phyloP scores from a whole-genome alignment of 2,329 filamentous ascomycete genomes.

The Aspergillus sp. region DNA sequence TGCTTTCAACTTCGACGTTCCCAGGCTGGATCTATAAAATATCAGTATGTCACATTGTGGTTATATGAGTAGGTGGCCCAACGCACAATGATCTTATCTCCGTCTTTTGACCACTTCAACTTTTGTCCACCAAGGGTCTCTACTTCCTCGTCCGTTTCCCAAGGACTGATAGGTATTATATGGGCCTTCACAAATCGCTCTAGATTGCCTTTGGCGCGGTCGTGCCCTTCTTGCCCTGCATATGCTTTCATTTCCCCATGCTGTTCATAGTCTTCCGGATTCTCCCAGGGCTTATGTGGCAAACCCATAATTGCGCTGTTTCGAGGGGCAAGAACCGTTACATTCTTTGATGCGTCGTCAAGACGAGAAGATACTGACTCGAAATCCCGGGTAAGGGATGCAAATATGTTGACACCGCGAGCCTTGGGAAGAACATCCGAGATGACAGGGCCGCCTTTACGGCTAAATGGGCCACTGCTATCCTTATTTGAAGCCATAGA shows the following conservation, averaged over 20 bases:
- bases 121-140: conserved; percentile 65
- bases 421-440: conserved; percentile 80
- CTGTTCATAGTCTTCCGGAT: conserved; percentile 65
- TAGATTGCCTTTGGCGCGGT: conserved; percentile 72
- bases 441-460: conserved; percentile 57
- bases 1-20: conserved; percentile 67
- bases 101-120: conserved; percentile 74
- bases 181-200: conserved; percentile 81
- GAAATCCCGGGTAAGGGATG: conserved; percentile 72
- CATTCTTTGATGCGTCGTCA: conserved; percentile 61
- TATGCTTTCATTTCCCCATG: conserved; percentile 66
- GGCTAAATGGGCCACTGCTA: conserved; percentile 7
- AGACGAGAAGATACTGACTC: conserved; percentile 65
- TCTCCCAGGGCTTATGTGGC: conserved; percentile 69
- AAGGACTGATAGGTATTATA: conserved; percentile 69
- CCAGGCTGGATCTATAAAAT: conserved; percentile 58
- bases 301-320: conserved; percentile 76
- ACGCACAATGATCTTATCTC: conserved; percentile 61
- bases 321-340: conserved; percentile 80
- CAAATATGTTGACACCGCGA: conserved; percentile 77
- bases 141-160: conserved; percentile 63
- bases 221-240: conserved; percentile 67
- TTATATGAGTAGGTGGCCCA: neutral
- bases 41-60: no score
- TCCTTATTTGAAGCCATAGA: conserved; percentile 9